Conservation (phyloP, 2,329 filamentous ascomycete genomes). For the Triangularia setosa region DNA sequence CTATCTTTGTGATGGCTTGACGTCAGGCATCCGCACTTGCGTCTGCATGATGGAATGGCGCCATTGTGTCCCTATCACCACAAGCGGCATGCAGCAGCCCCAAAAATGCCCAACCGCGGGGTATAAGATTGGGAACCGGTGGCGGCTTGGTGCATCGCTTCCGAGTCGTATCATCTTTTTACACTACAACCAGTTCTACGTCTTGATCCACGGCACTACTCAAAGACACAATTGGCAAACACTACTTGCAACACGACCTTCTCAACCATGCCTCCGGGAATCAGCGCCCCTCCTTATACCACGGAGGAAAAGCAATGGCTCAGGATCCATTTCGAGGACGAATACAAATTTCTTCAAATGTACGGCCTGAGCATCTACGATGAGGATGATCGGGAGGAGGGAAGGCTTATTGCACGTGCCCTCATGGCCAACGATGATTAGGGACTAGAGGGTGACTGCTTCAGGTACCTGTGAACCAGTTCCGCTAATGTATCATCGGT, state of each 20-base stretch:
- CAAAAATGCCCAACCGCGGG: neutral
- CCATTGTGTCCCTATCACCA: neutral
- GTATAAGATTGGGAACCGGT: neutral
- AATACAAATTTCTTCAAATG: slow-evolving; percentile 7
- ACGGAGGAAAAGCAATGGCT: slow-evolving; percentile 11
- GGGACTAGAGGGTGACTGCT: neutral
- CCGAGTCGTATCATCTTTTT: neutral
- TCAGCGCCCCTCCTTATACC: slow-evolving; percentile 1
- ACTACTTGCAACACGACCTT: neutral
- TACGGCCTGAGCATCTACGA: slow-evolving; percentile 11
- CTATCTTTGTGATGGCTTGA: neutral
- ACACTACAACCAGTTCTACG: neutral
- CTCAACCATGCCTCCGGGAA: neutral
- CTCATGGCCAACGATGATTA: neutral
- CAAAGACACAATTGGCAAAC: neutral
- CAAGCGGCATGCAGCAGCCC: neutral
- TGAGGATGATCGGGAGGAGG: slow-evolving; percentile 11
- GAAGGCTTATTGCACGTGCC: slow-evolving; percentile 2
- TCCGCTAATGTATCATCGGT: neutral
- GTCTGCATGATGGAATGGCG: neutral
- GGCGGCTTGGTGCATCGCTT: neutral
- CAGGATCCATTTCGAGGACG: slow-evolving; percentile 5
- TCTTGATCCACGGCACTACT: neutral
- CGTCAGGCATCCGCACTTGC: neutral
- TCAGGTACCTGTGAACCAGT: too few relatives aligned